A percentile compares a stretch with the other conserved stretches of the same genome.
These are phyloP conservation scores for Podochytrium sp. DNA, from an alignment of 192 early-diverging fungal species.

Conservation along the genomic window DNA sequence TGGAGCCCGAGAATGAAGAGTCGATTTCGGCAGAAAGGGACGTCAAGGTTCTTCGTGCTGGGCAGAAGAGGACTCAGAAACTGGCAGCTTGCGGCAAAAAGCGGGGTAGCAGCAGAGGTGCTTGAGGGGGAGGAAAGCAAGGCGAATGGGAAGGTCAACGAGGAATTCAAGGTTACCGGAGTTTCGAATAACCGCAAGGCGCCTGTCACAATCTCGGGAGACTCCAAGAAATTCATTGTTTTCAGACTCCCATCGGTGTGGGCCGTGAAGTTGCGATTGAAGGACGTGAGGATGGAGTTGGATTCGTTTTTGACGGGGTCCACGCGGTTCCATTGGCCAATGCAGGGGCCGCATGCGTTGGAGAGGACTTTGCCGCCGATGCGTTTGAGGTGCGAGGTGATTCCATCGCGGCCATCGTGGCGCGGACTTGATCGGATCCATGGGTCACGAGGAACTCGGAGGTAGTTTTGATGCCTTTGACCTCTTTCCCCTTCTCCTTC, in stretches of 20 bases:
- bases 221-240: slow-evolving; percentile 93
- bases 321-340: slow-evolving; percentile 97
- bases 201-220: slow-evolving; percentile 92
- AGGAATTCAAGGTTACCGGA: too few species aligned
- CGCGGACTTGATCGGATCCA: slow-evolving; percentile 96
- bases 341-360: slow-evolving; percentile 98
- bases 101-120: too few species aligned
- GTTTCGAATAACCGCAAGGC: too few species aligned
- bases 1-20: too few species aligned
- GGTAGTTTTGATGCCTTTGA: slow-evolving; percentile 79
- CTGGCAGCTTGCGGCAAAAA: too few species aligned
- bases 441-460: slow-evolving; percentile 92
- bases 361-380: slow-evolving; percentile 88
- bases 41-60: too few species aligned
- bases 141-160: too few species aligned
- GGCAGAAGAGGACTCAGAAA: too few species aligned
- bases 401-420: slow-evolving; percentile 94
- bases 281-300: slow-evolving; percentile 99
- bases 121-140: too few species aligned
- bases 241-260: slow-evolving; percentile 97
- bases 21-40: too few species aligned
- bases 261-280: slow-evolving; percentile 99
- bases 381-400: slow-evolving; percentile 72
- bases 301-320: slow-evolving; percentile 94
- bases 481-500: too few species aligned